Evolutionary conservation across 2,329 filamentous ascomycete species (phyloP), one percentile per base, ranked within the genome.

Genomic region (Corinectria fuckeliana): DNA sequence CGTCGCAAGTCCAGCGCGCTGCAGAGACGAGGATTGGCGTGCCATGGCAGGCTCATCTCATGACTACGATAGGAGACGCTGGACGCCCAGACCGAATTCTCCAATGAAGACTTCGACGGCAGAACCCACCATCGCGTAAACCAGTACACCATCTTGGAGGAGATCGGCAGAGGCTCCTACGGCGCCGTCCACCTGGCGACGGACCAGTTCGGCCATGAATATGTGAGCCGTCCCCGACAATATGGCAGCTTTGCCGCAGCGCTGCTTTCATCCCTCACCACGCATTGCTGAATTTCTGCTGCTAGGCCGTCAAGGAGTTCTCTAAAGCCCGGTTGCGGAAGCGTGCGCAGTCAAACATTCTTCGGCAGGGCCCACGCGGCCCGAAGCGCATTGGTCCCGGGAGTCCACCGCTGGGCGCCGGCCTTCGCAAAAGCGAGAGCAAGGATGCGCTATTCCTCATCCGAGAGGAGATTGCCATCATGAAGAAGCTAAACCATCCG

Each of bases 151-250:
- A 95, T 99, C 72, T 89, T 91, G 75, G 91, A 96, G 74, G 94
- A 98, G 81, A 97, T 99, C 69, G 95, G 95, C n/a, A 85, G 93
- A 65, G 95, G 95, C 16, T 98, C 94, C 0, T 99, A 96, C 75
- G 95, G 95, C 7, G 90, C 93, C 10, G 95, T 99, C 13, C 93
- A 98, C 77, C 81, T 94, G 18, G 95, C 93, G 20, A 88, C 87
- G 2, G 94, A 99, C 77, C 93, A 97, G 75, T 95, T 89, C 78
- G 94, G 93, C 39, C 87, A 88, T 50, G 93, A 98, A 91, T 98
- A 90, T 85, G 94, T 96, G 83, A 83, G 90, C 71, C 28, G 11
- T 42, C 42, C 45, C 18, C 26, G 20, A 28, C n/a, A 14, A 48
- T 39, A 42, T 20, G 13, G 10, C 36, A 9, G 4, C 11, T 11